Evolutionary conservation across 2,329 filamentous ascomycete species (phyloP).

Genomic region (Colletotrichum chlorophyti): DNA sequence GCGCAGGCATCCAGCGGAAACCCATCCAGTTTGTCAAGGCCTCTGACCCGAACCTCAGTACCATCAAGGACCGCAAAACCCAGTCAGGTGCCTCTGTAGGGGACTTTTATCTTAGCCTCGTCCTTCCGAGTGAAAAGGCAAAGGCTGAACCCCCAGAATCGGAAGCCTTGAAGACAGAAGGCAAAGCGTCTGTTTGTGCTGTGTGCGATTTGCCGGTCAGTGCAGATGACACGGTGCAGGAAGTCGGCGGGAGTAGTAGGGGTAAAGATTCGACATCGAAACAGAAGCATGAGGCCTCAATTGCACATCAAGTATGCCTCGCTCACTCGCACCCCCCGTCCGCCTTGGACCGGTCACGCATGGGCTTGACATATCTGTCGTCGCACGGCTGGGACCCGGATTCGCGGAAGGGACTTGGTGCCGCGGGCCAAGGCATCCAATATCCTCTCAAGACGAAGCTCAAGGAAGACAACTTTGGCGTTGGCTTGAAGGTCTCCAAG

Average conservation of each 20-base stretch:
- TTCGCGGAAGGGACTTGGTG: constrained; percentile 74
- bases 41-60: constrained; percentile 43
- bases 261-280: constrained; percentile 30
- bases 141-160: constrained; percentile 3
- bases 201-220: constrained; percentile 45
- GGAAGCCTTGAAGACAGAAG: too few species aligned
- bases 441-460: constrained; percentile 75
- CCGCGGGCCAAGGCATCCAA: constrained; percentile 72
- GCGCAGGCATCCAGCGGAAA: constrained; percentile 61
- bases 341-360: constrained; percentile 71
- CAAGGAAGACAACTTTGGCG: constrained; percentile 78
- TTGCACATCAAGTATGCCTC: constrained; percentile 76
- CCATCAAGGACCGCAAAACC: constrained; percentile 35
- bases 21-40: constrained; percentile 65
- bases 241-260: constrained; percentile 31
- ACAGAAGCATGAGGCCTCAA: constrained; percentile 61
- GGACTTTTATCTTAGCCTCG: constrained; percentile 72
- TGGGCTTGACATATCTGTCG: constrained; percentile 71
- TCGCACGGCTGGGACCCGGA: constrained; percentile 80
- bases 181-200: too few species aligned
- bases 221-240: constrained; percentile 17
- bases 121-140: constrained; percentile 53
- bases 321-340: constrained; percentile 76
- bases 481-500: constrained; percentile 63
- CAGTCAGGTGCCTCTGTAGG: constrained; percentile 45